phyloP scores from a whole-genome alignment of 805 yeast genomes.

The Barnettozyma sucrosica region DNA sequence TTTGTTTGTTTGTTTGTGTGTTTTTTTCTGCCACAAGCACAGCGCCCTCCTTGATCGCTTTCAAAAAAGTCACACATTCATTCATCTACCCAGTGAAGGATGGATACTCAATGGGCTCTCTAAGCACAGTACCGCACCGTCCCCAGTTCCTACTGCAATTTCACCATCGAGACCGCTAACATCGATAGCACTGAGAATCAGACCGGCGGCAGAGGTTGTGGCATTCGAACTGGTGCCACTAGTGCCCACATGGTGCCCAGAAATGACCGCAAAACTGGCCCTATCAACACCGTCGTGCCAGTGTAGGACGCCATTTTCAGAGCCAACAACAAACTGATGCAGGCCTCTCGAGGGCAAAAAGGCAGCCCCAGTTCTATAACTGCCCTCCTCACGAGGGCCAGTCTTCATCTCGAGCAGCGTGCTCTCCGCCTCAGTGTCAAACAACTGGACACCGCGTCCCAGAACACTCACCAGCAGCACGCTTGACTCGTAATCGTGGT shows the following conservation, averaged over 20 bases:
- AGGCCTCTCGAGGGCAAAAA: constrained; percentile 1
- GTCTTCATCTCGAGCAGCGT: background rate
- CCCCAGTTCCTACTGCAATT: background rate
- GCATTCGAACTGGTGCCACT: background rate
- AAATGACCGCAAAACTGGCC: background rate
- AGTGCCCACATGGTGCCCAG: background rate
- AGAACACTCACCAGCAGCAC: constrained; percentile 8
- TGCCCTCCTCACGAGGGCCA: background rate
- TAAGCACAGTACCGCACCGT: background rate
- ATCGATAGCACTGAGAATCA: background rate
- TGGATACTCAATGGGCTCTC: background rate
- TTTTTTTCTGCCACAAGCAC: too few relatives aligned
- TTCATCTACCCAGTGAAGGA: too few relatives aligned
- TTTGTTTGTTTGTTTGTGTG: too few relatives aligned
- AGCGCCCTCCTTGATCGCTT: too few relatives aligned
- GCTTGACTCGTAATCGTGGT: background rate
- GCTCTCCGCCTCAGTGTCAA: constrained; percentile 1
- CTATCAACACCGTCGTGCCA: background rate
- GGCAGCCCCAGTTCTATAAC: constrained; percentile 11
- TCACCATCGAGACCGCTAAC: background rate
- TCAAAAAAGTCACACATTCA: too few relatives aligned
- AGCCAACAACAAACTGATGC: constrained; percentile 5
- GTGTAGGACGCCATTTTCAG: constrained; percentile 7
- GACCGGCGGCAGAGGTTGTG: background rate
- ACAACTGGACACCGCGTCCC: background rate